Evolutionary conservation across 2,329 filamentous ascomycete genomes (phyloP), one percentile per base, ranked within the genome.

Genomic region (Microcyclospora tardicrescens): DNA sequence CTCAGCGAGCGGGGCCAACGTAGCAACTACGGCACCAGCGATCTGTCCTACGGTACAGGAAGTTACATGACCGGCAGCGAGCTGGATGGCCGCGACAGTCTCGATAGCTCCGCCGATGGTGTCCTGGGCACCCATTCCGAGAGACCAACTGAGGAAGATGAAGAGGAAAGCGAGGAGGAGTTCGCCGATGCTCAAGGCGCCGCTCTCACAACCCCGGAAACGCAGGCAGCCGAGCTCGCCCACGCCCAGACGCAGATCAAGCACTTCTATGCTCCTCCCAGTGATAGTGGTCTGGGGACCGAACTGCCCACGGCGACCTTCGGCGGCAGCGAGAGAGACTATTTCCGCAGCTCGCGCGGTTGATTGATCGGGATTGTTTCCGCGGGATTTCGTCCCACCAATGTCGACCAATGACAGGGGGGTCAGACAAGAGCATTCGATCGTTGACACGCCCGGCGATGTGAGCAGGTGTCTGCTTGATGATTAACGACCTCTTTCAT

Each of bases 21-120:
- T 13, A 61, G 54, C 11, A 62, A 61, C 50, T 65, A 59, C 43
- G 63, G 61, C 5, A 52, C 57, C 6, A 65, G 61, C 40, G 64
- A 68, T 35, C 60, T 64, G 46, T 65, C 63, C 0, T 67, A 65
- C 42, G 66, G 56, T 6, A 66, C 64, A n/a, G 65, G 65, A n/a
- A 62, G 61, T 15, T 69, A 69, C 53, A 60, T 68, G 55, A 67
- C 63, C 1, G 66, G 65, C 37, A 66, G 60, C 43, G 65, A 68
- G 29, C 44, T 64, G 24, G 61, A 63, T 36, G 57, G 64, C n/a
- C 60, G 66, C 16, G 64, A 59, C 6, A 67, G 63, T 11, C 57
- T 48, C 13, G 42, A 35, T 16, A 43, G 41, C 32, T 46, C 43
- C 14, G 39, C 41, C 9, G 35, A 42, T 16, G 45, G 43, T 11